Conservation (phyloP, 1,284 basidiomycete species). For the Pseudozyma sp. region DNA sequence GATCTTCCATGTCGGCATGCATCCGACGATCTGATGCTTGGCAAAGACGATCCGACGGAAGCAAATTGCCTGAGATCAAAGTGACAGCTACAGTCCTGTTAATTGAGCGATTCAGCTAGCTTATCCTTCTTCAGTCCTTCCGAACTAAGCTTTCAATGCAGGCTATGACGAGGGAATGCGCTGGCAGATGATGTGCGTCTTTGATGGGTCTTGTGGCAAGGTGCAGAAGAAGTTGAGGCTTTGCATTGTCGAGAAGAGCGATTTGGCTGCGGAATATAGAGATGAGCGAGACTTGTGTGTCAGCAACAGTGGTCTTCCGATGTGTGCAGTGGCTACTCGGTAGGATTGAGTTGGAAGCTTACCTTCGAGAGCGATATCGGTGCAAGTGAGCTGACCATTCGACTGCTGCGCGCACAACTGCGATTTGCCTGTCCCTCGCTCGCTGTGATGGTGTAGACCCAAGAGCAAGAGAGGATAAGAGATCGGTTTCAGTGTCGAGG, state of each 20-base stretch:
- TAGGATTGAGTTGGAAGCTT: slow-evolving; percentile 5
- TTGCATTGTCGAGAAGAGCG: slow-evolving; percentile 56
- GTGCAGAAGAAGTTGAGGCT: slow-evolving; percentile 59
- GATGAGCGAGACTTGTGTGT: no score
- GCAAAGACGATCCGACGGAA: neutral
- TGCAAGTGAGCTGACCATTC: slow-evolving; percentile 39
- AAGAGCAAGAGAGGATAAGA: neutral
- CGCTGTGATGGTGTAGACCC: slow-evolving; percentile 7
- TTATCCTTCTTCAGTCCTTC: neutral
- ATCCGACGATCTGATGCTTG: neutral
- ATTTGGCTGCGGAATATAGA: slow-evolving; percentile 29
- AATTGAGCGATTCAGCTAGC: neutral
- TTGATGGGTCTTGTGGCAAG: slow-evolving; percentile 50
- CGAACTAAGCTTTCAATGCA: neutral
- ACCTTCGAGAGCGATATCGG: slow-evolving; percentile 56
- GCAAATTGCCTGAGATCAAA: neutral
- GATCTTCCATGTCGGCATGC: no score
- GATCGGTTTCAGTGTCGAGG: neutral
- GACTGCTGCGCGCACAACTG: slow-evolving; percentile 43
- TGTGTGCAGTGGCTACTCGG: no score
- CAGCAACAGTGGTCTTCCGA: no score
- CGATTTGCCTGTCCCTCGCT: slow-evolving; percentile 42
- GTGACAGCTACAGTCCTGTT: neutral
- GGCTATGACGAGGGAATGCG: slow-evolving; percentile 39
- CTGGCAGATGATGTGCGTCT: slow-evolving; percentile 58